Conservation (phyloP, 257 asterid genomes). For the Fraxinus americana region DNA sequence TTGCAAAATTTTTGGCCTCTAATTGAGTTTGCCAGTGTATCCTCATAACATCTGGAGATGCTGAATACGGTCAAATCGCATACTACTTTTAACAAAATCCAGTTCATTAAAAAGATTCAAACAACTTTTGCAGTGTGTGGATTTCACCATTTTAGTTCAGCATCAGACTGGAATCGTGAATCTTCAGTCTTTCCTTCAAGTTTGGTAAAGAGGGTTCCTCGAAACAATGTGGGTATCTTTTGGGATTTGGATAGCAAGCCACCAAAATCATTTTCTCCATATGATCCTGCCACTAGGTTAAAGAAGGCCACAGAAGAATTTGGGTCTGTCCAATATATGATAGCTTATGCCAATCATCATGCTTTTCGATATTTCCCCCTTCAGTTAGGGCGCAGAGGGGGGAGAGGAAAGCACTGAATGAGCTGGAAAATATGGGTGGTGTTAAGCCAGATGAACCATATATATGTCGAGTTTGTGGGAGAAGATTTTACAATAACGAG, state of each 20-base stretch:
- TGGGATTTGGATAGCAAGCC: conserved; percentile 97
- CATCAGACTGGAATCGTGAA: conserved; percentile 25
- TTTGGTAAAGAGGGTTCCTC: conserved; percentile 34
- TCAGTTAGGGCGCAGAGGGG: no score
- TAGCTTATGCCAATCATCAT: no score
- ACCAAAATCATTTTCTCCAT: conserved; percentile 71
- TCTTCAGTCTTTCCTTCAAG: conserved; percentile 28
- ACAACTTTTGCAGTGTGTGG: conserved; percentile 19
- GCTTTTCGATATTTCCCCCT: no score
- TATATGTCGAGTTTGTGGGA: no score
- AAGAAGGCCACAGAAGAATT: no score
- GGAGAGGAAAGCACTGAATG: no score
- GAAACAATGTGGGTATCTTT: conserved; percentile 64
- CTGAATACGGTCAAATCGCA: conserved; percentile 29
- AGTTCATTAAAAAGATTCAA: conserved; percentile 21
- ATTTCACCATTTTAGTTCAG: conserved; percentile 35
- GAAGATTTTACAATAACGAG: no score
- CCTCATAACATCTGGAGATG: conserved; percentile 29
- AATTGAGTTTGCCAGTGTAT: conserved; percentile 3
- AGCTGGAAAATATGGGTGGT: no score
- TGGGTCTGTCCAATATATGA: no score
- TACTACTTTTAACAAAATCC: conserved; percentile 16
- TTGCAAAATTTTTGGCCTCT: background rate
- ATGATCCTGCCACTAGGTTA: conserved; percentile 69
- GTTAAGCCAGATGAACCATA: no score